Conservation (phyloP, 2,329 filamentous ascomycete genomes). For the Aureobasidium melanogenum region DNA sequence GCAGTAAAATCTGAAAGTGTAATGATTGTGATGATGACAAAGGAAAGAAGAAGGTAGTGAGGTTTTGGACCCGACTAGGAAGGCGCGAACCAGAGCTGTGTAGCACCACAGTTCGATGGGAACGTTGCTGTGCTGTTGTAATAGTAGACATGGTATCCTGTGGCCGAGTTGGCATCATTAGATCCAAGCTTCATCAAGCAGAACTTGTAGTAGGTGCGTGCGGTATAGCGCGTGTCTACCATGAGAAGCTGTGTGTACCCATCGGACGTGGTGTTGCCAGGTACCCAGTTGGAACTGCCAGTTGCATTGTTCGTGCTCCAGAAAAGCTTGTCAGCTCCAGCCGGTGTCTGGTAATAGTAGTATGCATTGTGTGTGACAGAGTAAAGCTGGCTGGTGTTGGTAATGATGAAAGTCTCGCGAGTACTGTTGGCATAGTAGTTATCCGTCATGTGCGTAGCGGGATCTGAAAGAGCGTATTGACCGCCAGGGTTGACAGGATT, state of each 20-base stretch:
- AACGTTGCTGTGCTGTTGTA: not conserved
- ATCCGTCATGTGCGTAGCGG: slow-evolving; percentile 13
- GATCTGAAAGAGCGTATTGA: slow-evolving; percentile 9
- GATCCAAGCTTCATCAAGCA: not conserved
- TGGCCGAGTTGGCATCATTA: not conserved
- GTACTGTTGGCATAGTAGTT: slow-evolving; percentile 10
- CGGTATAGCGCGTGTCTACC: slow-evolving; percentile 3
- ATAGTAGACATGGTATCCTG: slow-evolving; percentile 7
- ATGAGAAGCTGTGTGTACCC: slow-evolving; percentile 11
- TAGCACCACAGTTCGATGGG: not conserved
- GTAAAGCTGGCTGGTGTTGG: slow-evolving; percentile 8
- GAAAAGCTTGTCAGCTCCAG: slow-evolving; percentile 3
- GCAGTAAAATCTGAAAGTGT: not conserved
- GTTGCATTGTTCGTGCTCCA: not conserved
- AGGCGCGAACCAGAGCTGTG: slow-evolving; percentile 7
- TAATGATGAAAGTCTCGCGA: slow-evolving; percentile 11
- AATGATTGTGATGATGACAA: not conserved
- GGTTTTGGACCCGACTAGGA: not conserved
- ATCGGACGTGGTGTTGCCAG: not conserved
- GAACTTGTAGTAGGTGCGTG: slow-evolving; percentile 8
- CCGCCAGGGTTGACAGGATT: not conserved
- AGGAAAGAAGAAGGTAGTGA: not conserved
- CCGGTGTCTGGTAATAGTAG: slow-evolving; percentile 6
- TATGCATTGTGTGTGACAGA: slow-evolving; percentile 11
- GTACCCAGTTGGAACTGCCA: slow-evolving; percentile 1